Percentiles rank a stretch among this genome's conserved stretches.
Evolutionary conservation across 2,329 filamentous ascomycete species (phyloP).

Genomic region (Scytalidium sp.): DNA sequence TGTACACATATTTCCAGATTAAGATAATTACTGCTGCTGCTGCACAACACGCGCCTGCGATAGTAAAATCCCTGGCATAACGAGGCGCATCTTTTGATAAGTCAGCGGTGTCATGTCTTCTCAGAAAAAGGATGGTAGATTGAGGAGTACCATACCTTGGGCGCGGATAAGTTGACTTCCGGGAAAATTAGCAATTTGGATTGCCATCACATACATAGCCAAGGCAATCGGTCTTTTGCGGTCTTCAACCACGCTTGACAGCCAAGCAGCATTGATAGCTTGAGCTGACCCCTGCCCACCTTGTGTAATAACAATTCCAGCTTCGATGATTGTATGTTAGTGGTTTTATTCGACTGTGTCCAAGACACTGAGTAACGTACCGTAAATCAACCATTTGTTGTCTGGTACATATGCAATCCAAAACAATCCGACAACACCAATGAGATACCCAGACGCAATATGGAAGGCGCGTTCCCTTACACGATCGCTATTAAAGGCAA

Average conservation of each 20-base stretch:
- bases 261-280: constrained; percentile 6
- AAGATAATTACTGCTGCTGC: constrained; percentile 4
- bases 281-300: constrained; percentile 5
- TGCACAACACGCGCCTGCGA: constrained; percentile 2
- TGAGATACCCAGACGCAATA: background rate
- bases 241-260: constrained; percentile 4
- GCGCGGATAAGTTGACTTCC: constrained; percentile 5
- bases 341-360: no score
- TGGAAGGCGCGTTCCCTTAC: constrained; percentile 5
- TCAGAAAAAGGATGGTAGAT: background rate
- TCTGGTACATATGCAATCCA: constrained; percentile 3
- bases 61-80: constrained; percentile 3
- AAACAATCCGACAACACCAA: constrained; percentile 4
- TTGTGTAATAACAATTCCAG: constrained; percentile 6
- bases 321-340: background rate
- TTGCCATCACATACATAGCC: constrained; percentile 6
- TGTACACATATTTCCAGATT: constrained; percentile 5
- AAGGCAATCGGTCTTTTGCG: constrained; percentile 5
- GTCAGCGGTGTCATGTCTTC: background rate
- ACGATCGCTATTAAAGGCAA: constrained; percentile 6
- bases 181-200: constrained; percentile 6
- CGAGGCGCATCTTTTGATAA: constrained; percentile 4
- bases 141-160: background rate
- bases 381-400: constrained; percentile 4
- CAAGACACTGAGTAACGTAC: background rate